A percentile compares a stretch with the other conserved stretches of the same genome.
Evolutionary conservation across 768 basidiomycete species (phyloP).

Genomic region (Mycena vitilis): DNA sequence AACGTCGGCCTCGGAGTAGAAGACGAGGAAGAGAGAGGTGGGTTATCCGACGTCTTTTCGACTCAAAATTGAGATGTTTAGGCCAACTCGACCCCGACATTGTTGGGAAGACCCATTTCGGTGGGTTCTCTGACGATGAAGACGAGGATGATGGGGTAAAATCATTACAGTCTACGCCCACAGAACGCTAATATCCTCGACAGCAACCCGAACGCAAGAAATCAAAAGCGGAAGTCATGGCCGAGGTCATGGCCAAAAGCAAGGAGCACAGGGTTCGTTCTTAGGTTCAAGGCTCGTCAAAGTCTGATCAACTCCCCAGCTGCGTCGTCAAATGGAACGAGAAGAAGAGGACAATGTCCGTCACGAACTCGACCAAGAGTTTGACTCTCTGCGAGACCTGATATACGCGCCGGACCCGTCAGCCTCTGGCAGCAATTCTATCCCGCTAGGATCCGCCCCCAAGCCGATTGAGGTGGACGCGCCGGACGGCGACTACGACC

Average conservation of each 20-base stretch:
- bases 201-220: conserved; percentile 84
- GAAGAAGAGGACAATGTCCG: conserved; percentile 89
- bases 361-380: conserved; percentile 89
- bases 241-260: conserved; percentile 96
- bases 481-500: conserved; percentile 84
- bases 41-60: conserved; percentile 19
- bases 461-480: conserved; percentile 42
- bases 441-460: conserved; percentile 46
- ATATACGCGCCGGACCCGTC: conserved; percentile 70
- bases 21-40: conserved; percentile 66
- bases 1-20: conserved; percentile 71
- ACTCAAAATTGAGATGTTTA: conserved; percentile 37
- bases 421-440: conserved; percentile 51
- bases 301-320: conserved; percentile 54
- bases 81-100: conserved; percentile 77
- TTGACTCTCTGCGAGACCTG: conserved; percentile 81
- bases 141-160: conserved; percentile 60
- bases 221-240: conserved; percentile 96
- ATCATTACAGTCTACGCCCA: not conserved
- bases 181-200: conserved; percentile 20
- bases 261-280: conserved; percentile 89
- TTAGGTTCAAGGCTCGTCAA: conserved; percentile 11
- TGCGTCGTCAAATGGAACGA: conserved; percentile 87
- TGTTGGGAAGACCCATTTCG: conserved; percentile 82
- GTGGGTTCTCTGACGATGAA: conserved; percentile 81